Base-by-base conservation (phyloP, 1,284 basidiomycete species). In the Jaminaea rosea region DNA sequence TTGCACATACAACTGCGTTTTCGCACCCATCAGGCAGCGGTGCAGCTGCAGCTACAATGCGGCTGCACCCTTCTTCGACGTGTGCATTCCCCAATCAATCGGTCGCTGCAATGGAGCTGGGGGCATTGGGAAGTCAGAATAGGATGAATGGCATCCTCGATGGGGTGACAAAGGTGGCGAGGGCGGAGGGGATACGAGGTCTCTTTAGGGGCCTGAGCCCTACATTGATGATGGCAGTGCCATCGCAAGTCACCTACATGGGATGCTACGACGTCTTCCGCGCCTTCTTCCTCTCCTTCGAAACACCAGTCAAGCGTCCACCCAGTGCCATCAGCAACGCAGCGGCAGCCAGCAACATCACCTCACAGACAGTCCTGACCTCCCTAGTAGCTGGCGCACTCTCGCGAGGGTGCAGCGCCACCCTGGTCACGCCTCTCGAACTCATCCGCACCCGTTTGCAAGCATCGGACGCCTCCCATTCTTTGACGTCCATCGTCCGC, bases 211-310 rank as follows among this genome's bases (percentile, higher is more conserved):
- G 72, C 2, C 44, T 74, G 2, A 60, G 60, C 23, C 72, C 72
- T 0, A 74, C 72, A 0, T 50, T 74, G 24, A 62, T 65, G 47
- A 93, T 98, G 74, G 86, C 88, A 21, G 87, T 98, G 7, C 93
- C 93, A 0, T 86, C 91, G 0, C 84, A 92, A 46, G 90, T 92
- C 44, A 82, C 84, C 31, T 98, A 98, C 76, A 98, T 98, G 84
- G 80, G 96, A 46, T 90, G 88, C 26, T 98, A 98, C 75, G 93
- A 97, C 75, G 83, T 87, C 72, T 82, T 97, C 19, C 79, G 90
- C 11, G 80, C 64, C 21, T 52, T 54, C 13, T 36, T 53, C 26
- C 39, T 55, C 7, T n/a, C 47, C 3, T 32, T 46, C 23, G 50
- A 32, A 11, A 7, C 39, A 13, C n/a, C n/a, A n/a, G n/a, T n/a